Percentiles rank a stretch among this genome's conserved stretches.
Evolutionary conservation across 371 early-diverging fungal species (phyloP).

Genomic region (Circinella umbellata): DNA sequence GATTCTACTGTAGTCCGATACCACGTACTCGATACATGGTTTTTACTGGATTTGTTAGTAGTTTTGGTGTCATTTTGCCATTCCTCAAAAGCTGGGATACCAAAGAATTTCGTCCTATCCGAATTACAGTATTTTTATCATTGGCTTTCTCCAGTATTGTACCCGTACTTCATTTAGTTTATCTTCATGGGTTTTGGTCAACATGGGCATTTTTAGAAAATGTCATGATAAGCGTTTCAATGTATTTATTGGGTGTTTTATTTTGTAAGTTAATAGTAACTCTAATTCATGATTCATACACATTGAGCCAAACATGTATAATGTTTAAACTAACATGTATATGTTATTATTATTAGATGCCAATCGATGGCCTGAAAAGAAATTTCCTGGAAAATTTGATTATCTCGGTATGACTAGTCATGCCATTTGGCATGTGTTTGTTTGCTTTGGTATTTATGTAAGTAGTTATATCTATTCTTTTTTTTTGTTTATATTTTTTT

Average conservation of each 20-base stretch:
- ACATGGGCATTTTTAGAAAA: slow-evolving; percentile 55
- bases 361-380: slow-evolving; percentile 74
- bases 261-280: slow-evolving; percentile 30
- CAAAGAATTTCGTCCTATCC: slow-evolving; percentile 54
- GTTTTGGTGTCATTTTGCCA: slow-evolving; percentile 61
- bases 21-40: slow-evolving; percentile 55
- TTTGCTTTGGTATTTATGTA: slow-evolving; percentile 67
- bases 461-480: slow-evolving; percentile 17
- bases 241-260: slow-evolving; percentile 63
- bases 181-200: slow-evolving; percentile 42
- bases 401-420: slow-evolving; percentile 72
- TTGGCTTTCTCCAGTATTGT: slow-evolving; percentile 66
- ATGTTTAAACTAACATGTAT: background rate
- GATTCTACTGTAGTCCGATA: slow-evolving; percentile 64
- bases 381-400: slow-evolving; percentile 78
- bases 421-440: slow-evolving; percentile 81
- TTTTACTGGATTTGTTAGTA: slow-evolving; percentile 59
- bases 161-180: slow-evolving; percentile 60
- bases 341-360: slow-evolving; percentile 39
- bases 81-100: slow-evolving; percentile 65
- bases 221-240: slow-evolving; percentile 52
- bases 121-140: slow-evolving; percentile 66
- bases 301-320: too few species aligned
- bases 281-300: too few species aligned
- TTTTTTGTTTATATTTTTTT: background rate